Evolutionary conservation across 495 filamentous ascomycete genomes (phyloP).

Genomic region (Penicillium ochrochloron): DNA sequence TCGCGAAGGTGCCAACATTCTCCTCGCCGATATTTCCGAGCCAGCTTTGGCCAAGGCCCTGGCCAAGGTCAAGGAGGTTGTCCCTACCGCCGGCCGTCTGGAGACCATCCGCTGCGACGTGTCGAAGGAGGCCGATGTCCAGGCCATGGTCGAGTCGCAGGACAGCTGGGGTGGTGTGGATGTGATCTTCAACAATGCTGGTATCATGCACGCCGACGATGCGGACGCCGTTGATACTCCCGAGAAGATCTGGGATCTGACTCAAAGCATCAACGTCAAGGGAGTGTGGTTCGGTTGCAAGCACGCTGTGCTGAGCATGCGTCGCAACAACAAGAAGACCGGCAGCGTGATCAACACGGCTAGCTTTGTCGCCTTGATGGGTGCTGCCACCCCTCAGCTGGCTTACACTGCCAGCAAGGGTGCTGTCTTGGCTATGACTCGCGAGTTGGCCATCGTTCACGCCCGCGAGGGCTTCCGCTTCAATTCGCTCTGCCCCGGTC

Average conservation of each 20-base stretch:
- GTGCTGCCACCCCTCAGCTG: slow-evolving; percentile 90
- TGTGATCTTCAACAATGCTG: slow-evolving; percentile 98
- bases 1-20: slow-evolving; percentile 83
- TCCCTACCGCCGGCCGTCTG: slow-evolving; percentile 61
- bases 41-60: slow-evolving; percentile 72
- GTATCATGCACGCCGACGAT: slow-evolving; percentile 94
- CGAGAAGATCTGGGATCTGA: slow-evolving; percentile 93
- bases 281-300: slow-evolving; percentile 97
- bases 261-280: slow-evolving; percentile 95
- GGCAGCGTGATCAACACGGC: slow-evolving; percentile 94
- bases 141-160: slow-evolving; percentile 68
- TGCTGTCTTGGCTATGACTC: slow-evolving; percentile 84
- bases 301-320: slow-evolving; percentile 83
- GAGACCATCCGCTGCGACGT: slow-evolving; percentile 68
- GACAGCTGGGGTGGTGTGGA: slow-evolving; percentile 92
- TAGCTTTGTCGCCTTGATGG: slow-evolving; percentile 89
- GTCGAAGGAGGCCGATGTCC: slow-evolving; percentile 73
- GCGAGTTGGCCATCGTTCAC: slow-evolving; percentile 82
- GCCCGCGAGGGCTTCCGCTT: slow-evolving; percentile 85
- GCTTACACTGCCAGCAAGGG: slow-evolving; percentile 97
- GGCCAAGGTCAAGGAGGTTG: slow-evolving; percentile 70
- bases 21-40: slow-evolving; percentile 83
- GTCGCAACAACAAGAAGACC: slow-evolving; percentile 75
- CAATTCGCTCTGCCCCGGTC: slow-evolving; percentile 90
- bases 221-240: slow-evolving; percentile 83